phyloP scores from a whole-genome alignment of 1,139 yeast genomes.

The Hemisphaericaspora lyxosophila region DNA sequence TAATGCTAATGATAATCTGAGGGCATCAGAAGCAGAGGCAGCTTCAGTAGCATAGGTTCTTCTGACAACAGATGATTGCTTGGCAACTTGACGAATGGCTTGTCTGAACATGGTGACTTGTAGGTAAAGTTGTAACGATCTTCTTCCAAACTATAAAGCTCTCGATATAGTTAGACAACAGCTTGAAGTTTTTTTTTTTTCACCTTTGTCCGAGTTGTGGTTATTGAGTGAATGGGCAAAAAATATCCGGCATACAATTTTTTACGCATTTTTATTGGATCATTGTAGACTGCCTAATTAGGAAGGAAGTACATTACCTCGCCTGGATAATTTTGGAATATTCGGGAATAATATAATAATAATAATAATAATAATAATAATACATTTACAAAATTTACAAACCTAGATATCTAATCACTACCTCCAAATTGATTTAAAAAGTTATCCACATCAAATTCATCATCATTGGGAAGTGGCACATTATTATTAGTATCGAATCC shows the following conservation, averaged over 20 bases:
- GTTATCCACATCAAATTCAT: conserved; percentile 49
- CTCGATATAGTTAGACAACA: no score
- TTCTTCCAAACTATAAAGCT: neutral
- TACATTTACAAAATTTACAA: conserved; percentile 1
- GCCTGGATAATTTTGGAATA: no score
- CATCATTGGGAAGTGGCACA: conserved; percentile 19
- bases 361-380: no score
- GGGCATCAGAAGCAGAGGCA: conserved; percentile 65
- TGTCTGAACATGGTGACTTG: conserved; percentile 63
- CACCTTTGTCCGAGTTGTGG: neutral
- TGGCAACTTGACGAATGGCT: conserved; percentile 63
- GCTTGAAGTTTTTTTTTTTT: conserved; percentile 5
- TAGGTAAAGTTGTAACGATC: neutral
- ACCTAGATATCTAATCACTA: conserved; percentile 19
- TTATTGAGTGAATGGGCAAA: neutral
- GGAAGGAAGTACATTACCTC: conserved; percentile 25
- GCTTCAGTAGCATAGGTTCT: conserved; percentile 92
- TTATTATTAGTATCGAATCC: conserved; percentile 26
- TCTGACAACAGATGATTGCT: conserved; percentile 63
- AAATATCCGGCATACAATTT: conserved; percentile 6
- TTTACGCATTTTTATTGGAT: conserved; percentile 28
- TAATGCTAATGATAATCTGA: conserved; percentile 86
- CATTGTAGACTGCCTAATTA: conserved; percentile 28
- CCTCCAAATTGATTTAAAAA: conserved; percentile 48
- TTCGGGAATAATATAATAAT: no score